phyloP scores from a whole-genome alignment of 2,329 filamentous ascomycete genomes.

The Drechslerella stenobrocha region DNA sequence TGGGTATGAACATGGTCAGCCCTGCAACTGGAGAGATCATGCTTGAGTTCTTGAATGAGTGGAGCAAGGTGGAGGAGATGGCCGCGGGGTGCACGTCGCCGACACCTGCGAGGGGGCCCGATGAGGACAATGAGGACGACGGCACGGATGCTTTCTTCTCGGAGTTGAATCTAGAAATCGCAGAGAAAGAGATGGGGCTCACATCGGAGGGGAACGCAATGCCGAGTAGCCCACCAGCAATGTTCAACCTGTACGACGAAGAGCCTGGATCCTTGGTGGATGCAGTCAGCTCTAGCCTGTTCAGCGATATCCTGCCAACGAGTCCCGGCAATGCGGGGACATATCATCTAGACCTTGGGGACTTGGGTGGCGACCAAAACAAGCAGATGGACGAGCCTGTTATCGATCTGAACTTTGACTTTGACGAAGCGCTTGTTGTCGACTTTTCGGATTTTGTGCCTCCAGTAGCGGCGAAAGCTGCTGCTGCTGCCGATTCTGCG shows the following conservation, averaged over 20 bases:
- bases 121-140: slow-evolving; percentile 56
- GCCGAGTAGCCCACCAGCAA: slow-evolving; percentile 58
- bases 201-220: slow-evolving; percentile 54
- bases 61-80: slow-evolving; percentile 50
- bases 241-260: slow-evolving; percentile 55
- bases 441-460: slow-evolving; percentile 46
- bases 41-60: slow-evolving; percentile 37
- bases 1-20: slow-evolving; percentile 27
- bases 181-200: slow-evolving; percentile 36
- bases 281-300: slow-evolving; percentile 42
- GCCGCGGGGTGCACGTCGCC: slow-evolving; percentile 50
- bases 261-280: slow-evolving; percentile 49
- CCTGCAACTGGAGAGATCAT: slow-evolving; percentile 46
- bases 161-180: slow-evolving; percentile 55
- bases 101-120: slow-evolving; percentile 52
- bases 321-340: slow-evolving; percentile 34
- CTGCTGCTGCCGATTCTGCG: slow-evolving; percentile 3
- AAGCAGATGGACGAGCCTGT: slow-evolving; percentile 2
- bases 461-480: slow-evolving; percentile 29
- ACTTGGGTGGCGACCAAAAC: slow-evolving; percentile 5
- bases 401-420: slow-evolving; percentile 45
- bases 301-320: slow-evolving; percentile 40
- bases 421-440: slow-evolving; percentile 39
- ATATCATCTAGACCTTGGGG: slow-evolving; percentile 24
- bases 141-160: slow-evolving; percentile 61